Conservation (phyloP, 441 rosid genomes). For the Brassica balearica region DNA sequence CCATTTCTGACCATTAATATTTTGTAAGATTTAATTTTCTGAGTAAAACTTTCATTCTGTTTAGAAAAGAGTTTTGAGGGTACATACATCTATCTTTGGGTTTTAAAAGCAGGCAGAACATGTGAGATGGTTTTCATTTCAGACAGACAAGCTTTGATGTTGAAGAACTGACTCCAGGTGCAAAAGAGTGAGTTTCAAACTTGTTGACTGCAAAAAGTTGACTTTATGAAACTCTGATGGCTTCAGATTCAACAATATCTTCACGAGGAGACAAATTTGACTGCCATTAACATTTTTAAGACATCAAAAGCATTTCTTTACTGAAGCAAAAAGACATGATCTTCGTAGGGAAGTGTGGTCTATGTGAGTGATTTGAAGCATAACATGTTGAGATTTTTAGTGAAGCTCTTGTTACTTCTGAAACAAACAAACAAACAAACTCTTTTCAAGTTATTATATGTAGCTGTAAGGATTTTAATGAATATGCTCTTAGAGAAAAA, state of each 20-base stretch:
- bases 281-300: background rate
- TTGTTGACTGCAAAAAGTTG: background rate
- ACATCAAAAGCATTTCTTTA: background rate
- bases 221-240: background rate
- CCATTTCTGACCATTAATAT: background rate
- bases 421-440: background rate
- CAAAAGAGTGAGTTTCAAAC: background rate
- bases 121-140: no score
- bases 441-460: background rate
- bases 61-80: background rate
- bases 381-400: background rate
- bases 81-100: background rate
- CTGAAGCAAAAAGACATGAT: background rate
- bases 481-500: background rate
- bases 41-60: background rate
- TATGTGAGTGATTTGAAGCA: background rate
- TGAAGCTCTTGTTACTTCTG: background rate
- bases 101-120: background rate
- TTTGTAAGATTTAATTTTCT: background rate
- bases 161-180: background rate
- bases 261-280: background rate
- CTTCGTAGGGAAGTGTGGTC: constrained; percentile 2
- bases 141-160: no score
- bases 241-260: background rate
- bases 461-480: background rate